Percentiles rank a stretch among this genome's conserved stretches.
These are phyloP conservation scores for Eimeria brunetti DNA, from an alignment of 169 alveolate species.

Conservation along the genomic window DNA sequence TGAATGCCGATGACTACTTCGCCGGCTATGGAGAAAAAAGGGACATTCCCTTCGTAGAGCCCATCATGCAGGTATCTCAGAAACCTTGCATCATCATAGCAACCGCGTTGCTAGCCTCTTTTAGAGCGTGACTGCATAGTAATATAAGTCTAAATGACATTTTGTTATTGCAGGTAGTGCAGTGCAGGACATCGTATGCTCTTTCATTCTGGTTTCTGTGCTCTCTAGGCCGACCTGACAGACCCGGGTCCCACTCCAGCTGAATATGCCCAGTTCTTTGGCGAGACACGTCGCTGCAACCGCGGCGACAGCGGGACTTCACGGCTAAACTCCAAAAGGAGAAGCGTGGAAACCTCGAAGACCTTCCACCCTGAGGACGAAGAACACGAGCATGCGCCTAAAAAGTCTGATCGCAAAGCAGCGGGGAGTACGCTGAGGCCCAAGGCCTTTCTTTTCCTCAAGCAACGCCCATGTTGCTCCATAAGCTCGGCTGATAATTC, in stretches of 20 bases:
- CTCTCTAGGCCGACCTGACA: conserved; percentile 12
- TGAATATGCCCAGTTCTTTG: conserved; percentile 18
- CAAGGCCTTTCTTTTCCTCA: background rate
- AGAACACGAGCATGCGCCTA: background rate
- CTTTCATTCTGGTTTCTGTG: background rate
- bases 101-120: background rate
- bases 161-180: background rate
- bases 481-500: background rate
- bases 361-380: conserved; percentile 6
- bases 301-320: background rate
- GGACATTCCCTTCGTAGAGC: conserved; percentile 53
- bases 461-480: background rate
- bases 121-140: background rate
- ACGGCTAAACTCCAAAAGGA: background rate
- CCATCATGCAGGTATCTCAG: conserved; percentile 32
- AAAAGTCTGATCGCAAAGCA: background rate
- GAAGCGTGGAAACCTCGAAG: background rate
- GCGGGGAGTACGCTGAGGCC: background rate
- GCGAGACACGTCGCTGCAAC: conserved; percentile 25
- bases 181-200: background rate
- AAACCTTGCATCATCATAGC: background rate
- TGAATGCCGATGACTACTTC: conserved; percentile 74
- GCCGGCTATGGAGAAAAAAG: conserved; percentile 30
- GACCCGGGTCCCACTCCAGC: conserved; percentile 57
- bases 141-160: background rate